Conservation (phyloP, 2,329 filamentous ascomycete genomes). For the Diplodia intermedia region DNA sequence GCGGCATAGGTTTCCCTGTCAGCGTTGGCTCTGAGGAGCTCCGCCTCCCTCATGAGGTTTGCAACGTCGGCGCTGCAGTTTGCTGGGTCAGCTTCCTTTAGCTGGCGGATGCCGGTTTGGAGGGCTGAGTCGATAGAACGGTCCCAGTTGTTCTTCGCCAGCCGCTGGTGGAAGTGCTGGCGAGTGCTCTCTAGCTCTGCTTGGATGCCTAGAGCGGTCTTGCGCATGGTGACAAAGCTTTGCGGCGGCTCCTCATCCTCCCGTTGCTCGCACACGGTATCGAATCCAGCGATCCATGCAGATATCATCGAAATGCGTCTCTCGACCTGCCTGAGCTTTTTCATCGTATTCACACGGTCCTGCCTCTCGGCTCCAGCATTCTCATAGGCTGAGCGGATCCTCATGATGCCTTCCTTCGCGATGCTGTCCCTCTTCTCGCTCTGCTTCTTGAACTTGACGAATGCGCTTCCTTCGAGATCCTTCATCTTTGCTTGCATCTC, state of each 20-base stretch:
- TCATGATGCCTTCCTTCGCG: constrained; percentile 76
- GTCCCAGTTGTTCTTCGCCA: constrained; percentile 86
- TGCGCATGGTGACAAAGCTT: constrained; percentile 77
- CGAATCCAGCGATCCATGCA: constrained; percentile 92
- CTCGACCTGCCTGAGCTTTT: constrained; percentile 81
- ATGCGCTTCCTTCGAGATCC: constrained; percentile 81
- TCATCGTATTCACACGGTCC: constrained; percentile 80
- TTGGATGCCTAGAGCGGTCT: constrained; percentile 86
- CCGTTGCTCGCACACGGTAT: constrained; percentile 75
- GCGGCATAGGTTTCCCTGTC: constrained; percentile 79
- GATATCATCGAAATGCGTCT: constrained; percentile 85
- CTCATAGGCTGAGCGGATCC: constrained; percentile 84
- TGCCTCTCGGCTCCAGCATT: constrained; percentile 77
- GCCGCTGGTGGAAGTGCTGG: constrained; percentile 85
- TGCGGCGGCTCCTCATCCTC: constrained; percentile 71
- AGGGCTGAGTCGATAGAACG: constrained; percentile 85
- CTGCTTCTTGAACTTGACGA: constrained; percentile 89
- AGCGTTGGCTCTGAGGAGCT: constrained; percentile 82
- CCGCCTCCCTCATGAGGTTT: constrained; percentile 79
- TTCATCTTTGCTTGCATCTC: constrained; percentile 93
- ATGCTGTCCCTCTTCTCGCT: constrained; percentile 80
- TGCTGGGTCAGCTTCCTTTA: constrained; percentile 71
- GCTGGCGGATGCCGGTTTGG: constrained; percentile 80
- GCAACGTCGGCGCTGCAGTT: constrained; percentile 72
- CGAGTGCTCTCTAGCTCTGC: constrained; percentile 88